These are phyloP conservation scores for Leccinum subrobustum DNA, from an alignment of 1,284 basidiomycete species.

Conservation along the genomic window DNA sequence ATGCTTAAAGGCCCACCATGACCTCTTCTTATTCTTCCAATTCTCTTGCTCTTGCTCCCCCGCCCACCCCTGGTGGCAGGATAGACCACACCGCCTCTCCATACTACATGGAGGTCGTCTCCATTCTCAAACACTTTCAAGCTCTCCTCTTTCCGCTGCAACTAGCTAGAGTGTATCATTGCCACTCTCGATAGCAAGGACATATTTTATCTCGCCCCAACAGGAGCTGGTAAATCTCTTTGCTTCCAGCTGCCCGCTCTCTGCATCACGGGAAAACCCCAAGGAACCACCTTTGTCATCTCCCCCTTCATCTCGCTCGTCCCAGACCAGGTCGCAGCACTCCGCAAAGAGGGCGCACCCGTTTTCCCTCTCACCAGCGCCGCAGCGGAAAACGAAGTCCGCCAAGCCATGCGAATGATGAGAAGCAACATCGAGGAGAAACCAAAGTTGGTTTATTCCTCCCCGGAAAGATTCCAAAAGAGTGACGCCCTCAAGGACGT, in stretches of 20 bases:
- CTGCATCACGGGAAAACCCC: slow-evolving; percentile 68
- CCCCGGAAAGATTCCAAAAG: slow-evolving; percentile 85
- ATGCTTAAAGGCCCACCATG: slow-evolving; percentile 3
- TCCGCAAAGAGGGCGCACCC: slow-evolving; percentile 67
- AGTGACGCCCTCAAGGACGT: slow-evolving; percentile 58
- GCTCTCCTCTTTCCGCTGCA: slow-evolving; percentile 70
- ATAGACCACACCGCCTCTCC: slow-evolving; percentile 21
- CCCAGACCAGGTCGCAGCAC: slow-evolving; percentile 81
- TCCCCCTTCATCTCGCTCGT: slow-evolving; percentile 91
- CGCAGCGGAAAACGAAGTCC: slow-evolving; percentile 51
- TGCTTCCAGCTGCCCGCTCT: slow-evolving; percentile 89
- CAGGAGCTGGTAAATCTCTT: slow-evolving; percentile 92
- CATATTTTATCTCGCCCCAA: slow-evolving; percentile 96
- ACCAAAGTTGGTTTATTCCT: slow-evolving; percentile 82
- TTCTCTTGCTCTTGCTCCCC: slow-evolving; percentile 2
- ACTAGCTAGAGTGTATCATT: slow-evolving; percentile 88
- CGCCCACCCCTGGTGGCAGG: not conserved
- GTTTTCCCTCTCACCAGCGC: slow-evolving; percentile 57
- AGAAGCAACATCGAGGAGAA: slow-evolving; percentile 40
- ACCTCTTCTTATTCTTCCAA: slow-evolving; percentile 6
- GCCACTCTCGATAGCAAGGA: slow-evolving; percentile 81
- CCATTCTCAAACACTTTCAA: slow-evolving; percentile 69
- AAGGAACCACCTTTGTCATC: slow-evolving; percentile 88
- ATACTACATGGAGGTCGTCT: slow-evolving; percentile 59
- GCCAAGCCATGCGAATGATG: slow-evolving; percentile 41